Evolutionary conservation across 75 land plant species (phyloP).

Genomic region (Sequoia sempervirens): DNA sequence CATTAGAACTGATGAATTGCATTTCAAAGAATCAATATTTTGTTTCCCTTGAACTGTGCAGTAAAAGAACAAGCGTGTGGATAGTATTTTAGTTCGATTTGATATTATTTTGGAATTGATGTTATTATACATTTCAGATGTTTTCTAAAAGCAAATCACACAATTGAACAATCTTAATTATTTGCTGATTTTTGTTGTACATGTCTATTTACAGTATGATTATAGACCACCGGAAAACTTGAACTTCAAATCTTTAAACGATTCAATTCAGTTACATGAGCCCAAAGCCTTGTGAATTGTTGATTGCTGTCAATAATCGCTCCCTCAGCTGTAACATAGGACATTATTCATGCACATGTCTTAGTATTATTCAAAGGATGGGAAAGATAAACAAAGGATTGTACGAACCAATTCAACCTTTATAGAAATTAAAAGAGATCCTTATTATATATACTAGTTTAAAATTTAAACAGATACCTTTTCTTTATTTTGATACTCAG

Average conservation of each 20-base stretch:
- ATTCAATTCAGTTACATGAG: constrained; percentile 12
- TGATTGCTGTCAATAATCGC: constrained; percentile 25
- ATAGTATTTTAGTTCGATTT: neutral
- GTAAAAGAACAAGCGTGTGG: neutral
- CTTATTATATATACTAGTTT: neutral
- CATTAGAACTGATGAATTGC: neutral
- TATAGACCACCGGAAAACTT: neutral
- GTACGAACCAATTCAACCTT: too few relatives aligned
- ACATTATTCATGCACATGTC: neutral
- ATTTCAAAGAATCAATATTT: neutral
- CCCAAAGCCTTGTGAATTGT: constrained; percentile 26
- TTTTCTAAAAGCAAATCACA: neutral
- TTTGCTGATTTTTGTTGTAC: neutral
- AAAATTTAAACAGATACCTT: constrained; percentile 5
- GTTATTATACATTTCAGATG: neutral
- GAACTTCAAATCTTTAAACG: neutral
- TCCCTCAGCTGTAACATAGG: constrained; percentile 18
- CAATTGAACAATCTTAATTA: neutral
- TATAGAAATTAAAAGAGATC: neutral
- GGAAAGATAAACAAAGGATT: neutral
- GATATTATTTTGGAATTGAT: neutral
- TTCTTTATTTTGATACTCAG: constrained; percentile 20
- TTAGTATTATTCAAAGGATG: neutral
- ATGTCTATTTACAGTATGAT: neutral
- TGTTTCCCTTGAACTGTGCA: neutral